Evolutionary conservation across 768 basidiomycete species (phyloP), one percentile per base, ranked within the genome.

Genomic region (Pleurotus djamor): DNA sequence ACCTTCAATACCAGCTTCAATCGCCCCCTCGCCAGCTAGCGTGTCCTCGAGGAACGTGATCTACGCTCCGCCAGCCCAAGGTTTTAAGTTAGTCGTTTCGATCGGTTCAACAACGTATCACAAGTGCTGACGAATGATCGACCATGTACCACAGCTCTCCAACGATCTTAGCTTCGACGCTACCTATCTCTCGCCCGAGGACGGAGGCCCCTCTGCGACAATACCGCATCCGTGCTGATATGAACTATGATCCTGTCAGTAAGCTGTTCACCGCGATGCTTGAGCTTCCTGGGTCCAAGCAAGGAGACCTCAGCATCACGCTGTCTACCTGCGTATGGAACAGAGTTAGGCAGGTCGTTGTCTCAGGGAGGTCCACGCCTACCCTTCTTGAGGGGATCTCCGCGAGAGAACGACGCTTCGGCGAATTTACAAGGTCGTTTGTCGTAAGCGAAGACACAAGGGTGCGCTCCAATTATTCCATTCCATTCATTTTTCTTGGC

Each of bases 211-310:
- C 61, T 9, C 38, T 28, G 44, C 72, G 64, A n/a, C 72, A 72
- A 36, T 78, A 79, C 65, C 67, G 76, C 62, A 83, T 88, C 61
- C 83, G 85, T 64, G 76, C 83, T 34, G 89, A 91, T 71, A 72
- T 86, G 54, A 76, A 82, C 67, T 87, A 83, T 73, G 79, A 85
- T 67, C 64, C 68, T 38, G 74, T 77, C 36, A 81, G 78, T 52
- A 77, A 78, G 68, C 67, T 77, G 41, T 72, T 89, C 65, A 79
- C 78, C 59, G 85, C 83, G 54, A 76, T 84, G 72, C 80, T 89
- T 67, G 88, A 91, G 71, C 74, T 91, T 34, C 89, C 89, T 3
- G 89, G 89, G 45, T 75, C 89, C 67, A 80, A 79, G 66, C 81
- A 76, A 61, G 69, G 69, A 61, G 84, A 89, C 65, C 64, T 91